These are phyloP conservation scores for Ettlia oleoabundans DNA, from an alignment of 139 green algal species.

Conservation along the genomic window DNA sequence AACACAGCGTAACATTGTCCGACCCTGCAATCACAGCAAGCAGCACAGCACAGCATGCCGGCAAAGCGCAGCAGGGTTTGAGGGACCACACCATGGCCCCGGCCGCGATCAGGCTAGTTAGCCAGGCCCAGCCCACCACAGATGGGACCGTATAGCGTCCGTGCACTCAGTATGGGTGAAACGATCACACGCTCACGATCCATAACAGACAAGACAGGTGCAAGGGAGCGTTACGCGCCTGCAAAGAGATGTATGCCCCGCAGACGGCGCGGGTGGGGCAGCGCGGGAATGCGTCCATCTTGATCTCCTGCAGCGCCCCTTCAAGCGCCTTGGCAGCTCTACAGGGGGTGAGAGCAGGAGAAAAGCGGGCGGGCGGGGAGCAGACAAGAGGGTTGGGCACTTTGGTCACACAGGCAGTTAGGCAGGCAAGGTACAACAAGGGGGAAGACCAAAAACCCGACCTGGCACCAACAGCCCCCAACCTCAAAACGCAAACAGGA, in stretches of 20 bases:
- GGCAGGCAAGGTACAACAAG: background rate
- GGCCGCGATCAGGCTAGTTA: too few relatives aligned
- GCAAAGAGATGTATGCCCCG: conserved; percentile 68
- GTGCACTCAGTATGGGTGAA: background rate
- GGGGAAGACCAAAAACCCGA: too few relatives aligned
- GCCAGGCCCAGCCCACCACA: too few relatives aligned
- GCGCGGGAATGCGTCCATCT: conserved; percentile 48
- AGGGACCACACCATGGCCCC: too few relatives aligned
- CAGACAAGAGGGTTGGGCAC: background rate
- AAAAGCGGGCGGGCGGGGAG: background rate
- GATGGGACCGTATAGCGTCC: too few relatives aligned
- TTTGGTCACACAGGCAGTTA: background rate
- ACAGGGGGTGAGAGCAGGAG: background rate
- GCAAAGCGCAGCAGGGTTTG: too few relatives aligned
- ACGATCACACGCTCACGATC: background rate
- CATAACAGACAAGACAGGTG: too few relatives aligned
- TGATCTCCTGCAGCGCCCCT: conserved; percentile 63
- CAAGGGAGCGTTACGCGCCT: conserved; percentile 3
- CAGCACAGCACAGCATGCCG: too few relatives aligned
- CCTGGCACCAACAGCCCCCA: too few relatives aligned
- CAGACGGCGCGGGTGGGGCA: conserved; percentile 42
- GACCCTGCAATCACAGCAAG: too few relatives aligned
- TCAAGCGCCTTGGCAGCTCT: conserved; percentile 73
- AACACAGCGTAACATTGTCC: too few relatives aligned
- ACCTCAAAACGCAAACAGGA: background rate